phyloP scores from a whole-genome alignment of 768 basidiomycete species.

The Leccinum imitatum region DNA sequence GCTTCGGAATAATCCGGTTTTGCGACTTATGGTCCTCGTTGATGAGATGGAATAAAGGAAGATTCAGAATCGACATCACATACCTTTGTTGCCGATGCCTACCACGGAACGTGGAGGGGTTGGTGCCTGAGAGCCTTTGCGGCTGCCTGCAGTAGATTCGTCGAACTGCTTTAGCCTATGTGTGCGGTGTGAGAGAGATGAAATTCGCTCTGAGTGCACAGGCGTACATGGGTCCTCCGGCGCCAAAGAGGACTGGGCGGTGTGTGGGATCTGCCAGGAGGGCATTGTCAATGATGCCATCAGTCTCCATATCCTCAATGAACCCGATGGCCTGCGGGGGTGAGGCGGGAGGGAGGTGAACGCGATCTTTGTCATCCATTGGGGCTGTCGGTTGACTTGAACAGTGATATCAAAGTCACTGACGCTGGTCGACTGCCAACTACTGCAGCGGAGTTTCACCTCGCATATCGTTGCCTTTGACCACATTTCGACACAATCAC shows the following conservation, averaged over 20 bases:
- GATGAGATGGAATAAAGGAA: constrained; percentile 4
- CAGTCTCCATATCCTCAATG: constrained; percentile 29
- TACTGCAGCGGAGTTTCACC: neutral
- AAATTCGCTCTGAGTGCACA: neutral
- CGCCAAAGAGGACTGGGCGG: constrained; percentile 65
- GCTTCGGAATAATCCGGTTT: constrained; percentile 99
- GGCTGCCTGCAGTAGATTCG: constrained; percentile 67
- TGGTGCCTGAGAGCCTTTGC: constrained; percentile 67
- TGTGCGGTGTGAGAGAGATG: neutral
- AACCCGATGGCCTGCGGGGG: constrained; percentile 15
- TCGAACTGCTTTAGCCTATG: constrained; percentile 78
- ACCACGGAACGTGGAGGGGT: constrained; percentile 83
- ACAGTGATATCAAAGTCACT: too few relatives aligned
- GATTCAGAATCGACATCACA: neutral
- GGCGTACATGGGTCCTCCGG: constrained; percentile 72
- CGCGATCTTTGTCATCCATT: constrained; percentile 16
- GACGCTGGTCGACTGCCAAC: neutral
- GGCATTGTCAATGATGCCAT: constrained; percentile 14
- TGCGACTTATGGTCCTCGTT: constrained; percentile 52
- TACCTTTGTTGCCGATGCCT: constrained; percentile 88
- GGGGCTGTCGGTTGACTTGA: neutral
- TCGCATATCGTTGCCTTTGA: neutral
- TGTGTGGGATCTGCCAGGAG: constrained; percentile 16
- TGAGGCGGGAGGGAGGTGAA: constrained; percentile 13
- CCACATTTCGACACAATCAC: neutral